These are phyloP conservation scores for Helichrysum umbraculigerum DNA, from an alignment of 129 eudicot genomes.

Conservation along the genomic window DNA sequence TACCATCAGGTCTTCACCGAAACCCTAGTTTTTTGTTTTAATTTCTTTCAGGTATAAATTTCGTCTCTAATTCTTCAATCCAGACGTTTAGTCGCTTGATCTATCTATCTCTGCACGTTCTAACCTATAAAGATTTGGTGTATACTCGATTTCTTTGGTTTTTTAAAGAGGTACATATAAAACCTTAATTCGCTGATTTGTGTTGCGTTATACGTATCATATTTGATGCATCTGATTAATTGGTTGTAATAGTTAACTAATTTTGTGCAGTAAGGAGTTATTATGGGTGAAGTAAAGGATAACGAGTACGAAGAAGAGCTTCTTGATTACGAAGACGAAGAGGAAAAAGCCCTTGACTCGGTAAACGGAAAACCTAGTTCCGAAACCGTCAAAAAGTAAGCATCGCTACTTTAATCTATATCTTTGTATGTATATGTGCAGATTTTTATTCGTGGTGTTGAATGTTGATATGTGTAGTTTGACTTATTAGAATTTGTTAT, in stretches of 20 bases:
- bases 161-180: constrained; percentile 27
- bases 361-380: constrained; percentile 49
- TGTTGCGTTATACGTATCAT: background rate
- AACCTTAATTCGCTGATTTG: constrained; percentile 23
- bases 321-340: constrained; percentile 85
- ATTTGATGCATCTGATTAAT: background rate
- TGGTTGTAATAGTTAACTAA: background rate
- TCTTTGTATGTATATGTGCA: no score
- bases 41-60: constrained; percentile 13
- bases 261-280: background rate
- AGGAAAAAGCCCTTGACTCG: constrained; percentile 70
- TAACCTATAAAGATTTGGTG: background rate
- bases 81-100: background rate
- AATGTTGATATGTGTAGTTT: background rate
- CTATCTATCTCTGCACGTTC: constrained; percentile 2
- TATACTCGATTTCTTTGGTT: constrained; percentile 17
- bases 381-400: constrained; percentile 68
- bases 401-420: background rate
- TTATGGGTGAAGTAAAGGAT: constrained; percentile 70
- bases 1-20: constrained; percentile 12
- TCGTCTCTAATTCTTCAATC: background rate
- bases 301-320: constrained; percentile 89
- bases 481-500: no score
- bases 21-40: constrained; percentile 31
- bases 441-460: background rate